These are phyloP conservation scores for Pseudocercospora fuligena DNA, from an alignment of 2,329 filamentous ascomycete genomes.

Conservation along the genomic window DNA sequence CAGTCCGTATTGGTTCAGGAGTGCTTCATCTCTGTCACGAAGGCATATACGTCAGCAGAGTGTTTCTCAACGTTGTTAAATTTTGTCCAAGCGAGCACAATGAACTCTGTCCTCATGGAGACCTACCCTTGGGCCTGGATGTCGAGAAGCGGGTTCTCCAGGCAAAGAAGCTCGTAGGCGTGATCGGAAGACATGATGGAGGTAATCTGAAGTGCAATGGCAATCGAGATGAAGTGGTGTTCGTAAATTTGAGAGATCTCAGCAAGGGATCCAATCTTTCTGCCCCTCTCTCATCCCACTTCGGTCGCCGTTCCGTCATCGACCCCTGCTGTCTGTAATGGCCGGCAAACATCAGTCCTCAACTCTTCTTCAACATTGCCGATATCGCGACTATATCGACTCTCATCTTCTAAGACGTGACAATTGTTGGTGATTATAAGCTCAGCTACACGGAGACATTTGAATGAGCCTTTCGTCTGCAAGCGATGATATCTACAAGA, in stretches of 20 bases:
- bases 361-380: neutral
- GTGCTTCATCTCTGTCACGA: slow-evolving; percentile 69
- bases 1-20: slow-evolving; percentile 89
- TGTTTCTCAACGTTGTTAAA: slow-evolving; percentile 12
- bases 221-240: neutral
- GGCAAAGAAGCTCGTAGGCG: slow-evolving; percentile 85
- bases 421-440: too few relatives aligned
- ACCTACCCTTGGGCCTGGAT: slow-evolving; percentile 80
- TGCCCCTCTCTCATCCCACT: neutral
- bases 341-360: neutral
- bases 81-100: slow-evolving; percentile 9
- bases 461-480: too few relatives aligned
- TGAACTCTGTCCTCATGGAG: neutral
- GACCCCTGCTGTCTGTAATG: neutral
- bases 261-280: neutral
- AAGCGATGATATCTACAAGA: too few relatives aligned
- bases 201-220: slow-evolving; percentile 2
- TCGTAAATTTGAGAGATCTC: neutral
- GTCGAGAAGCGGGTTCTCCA: slow-evolving; percentile 98
- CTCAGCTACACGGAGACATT: too few relatives aligned
- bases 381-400: neutral
- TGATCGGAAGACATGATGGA: slow-evolving; percentile 32
- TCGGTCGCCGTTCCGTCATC: slow-evolving; percentile 2
- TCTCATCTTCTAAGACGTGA: too few relatives aligned
- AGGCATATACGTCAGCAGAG: slow-evolving; percentile 32